phyloP scores from a whole-genome alignment of 805 yeast species.

The Barnettozyma vustinii region DNA sequence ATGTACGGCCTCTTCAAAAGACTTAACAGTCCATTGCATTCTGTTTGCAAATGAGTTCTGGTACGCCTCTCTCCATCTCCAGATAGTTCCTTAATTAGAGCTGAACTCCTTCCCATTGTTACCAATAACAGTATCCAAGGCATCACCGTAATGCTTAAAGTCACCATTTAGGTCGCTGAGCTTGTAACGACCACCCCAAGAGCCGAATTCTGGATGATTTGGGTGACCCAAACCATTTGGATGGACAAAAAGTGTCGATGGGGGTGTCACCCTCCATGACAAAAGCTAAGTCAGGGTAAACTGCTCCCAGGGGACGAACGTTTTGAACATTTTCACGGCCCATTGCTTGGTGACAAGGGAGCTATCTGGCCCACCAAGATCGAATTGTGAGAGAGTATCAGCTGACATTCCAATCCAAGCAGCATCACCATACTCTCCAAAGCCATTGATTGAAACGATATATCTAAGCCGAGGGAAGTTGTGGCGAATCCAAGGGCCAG shows the following conservation, averaged over 20 bases:
- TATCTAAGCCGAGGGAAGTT: conserved; percentile 24
- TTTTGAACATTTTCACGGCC: conserved; percentile 20
- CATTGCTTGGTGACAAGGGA: conserved; percentile 24
- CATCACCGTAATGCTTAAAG: conserved; percentile 22
- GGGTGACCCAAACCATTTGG: conserved; percentile 30
- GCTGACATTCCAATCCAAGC: conserved; percentile 31
- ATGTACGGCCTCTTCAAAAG: conserved; percentile 24
- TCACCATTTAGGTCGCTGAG: conserved; percentile 20
- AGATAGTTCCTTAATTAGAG: conserved; percentile 27
- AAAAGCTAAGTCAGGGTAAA: conserved; percentile 22
- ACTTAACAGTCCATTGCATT: conserved; percentile 29
- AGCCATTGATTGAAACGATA: conserved; percentile 26
- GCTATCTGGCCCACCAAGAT: conserved; percentile 25
- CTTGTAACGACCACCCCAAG: conserved; percentile 32
- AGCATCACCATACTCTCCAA: conserved; percentile 25
- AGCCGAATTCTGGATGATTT: conserved; percentile 27
- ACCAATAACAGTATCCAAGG: conserved; percentile 23
- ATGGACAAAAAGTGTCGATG: too few species aligned
- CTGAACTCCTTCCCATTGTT: conserved; percentile 13
- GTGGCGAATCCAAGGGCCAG: conserved; percentile 29
- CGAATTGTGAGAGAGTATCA: conserved; percentile 23
- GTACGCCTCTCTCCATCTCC: conserved; percentile 31
- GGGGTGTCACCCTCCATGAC: conserved; percentile 32
- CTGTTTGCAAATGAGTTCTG: conserved; percentile 29
- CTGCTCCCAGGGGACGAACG: conserved; percentile 26